phyloP scores from a whole-genome alignment of 306 rosid genomes.

The Medicago lupulina region DNA sequence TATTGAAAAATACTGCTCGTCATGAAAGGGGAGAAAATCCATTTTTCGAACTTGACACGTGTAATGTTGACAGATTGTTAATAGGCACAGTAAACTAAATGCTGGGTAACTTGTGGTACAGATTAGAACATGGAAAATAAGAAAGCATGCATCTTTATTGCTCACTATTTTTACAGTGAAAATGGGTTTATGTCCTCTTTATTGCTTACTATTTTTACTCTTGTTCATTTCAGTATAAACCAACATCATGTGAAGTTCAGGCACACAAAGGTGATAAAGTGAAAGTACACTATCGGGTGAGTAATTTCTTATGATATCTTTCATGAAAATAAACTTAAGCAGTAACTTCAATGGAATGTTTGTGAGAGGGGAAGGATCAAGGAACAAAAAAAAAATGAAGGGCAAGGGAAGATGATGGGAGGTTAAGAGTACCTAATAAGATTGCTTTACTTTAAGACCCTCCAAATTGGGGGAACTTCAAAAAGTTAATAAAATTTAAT shows the following conservation, averaged over 20 bases:
- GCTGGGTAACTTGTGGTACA: too few relatives aligned
- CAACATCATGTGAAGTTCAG: constrained; percentile 77
- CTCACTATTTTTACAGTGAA: constrained; percentile 9
- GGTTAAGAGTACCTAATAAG: neutral
- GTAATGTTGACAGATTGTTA: neutral
- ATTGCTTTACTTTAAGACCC: constrained; percentile 9
- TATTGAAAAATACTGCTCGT: too few relatives aligned
- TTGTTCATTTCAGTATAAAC: constrained; percentile 72
- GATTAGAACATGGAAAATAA: neutral
- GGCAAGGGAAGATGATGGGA: neutral
- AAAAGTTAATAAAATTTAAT: too few relatives aligned
- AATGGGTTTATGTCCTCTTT: constrained; percentile 23
- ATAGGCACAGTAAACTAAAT: constrained; percentile 22
- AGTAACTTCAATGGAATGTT: neutral
- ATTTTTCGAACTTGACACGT: too few relatives aligned
- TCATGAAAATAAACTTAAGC: constrained; percentile 9
- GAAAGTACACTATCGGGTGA: constrained; percentile 93
- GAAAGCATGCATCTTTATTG: neutral
- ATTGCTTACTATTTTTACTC: constrained; percentile 19
- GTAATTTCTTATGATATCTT: constrained; percentile 42
- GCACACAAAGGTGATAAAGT: constrained; percentile 93
- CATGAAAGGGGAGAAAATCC: too few relatives aligned
- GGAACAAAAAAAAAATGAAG: constrained; percentile 9
- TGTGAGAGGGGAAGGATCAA: constrained; percentile 8
- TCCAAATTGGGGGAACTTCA: neutral